Evolutionary conservation across 2,329 filamentous ascomycete species (phyloP).

Genomic region (Gnomoniopsis sp.): DNA sequence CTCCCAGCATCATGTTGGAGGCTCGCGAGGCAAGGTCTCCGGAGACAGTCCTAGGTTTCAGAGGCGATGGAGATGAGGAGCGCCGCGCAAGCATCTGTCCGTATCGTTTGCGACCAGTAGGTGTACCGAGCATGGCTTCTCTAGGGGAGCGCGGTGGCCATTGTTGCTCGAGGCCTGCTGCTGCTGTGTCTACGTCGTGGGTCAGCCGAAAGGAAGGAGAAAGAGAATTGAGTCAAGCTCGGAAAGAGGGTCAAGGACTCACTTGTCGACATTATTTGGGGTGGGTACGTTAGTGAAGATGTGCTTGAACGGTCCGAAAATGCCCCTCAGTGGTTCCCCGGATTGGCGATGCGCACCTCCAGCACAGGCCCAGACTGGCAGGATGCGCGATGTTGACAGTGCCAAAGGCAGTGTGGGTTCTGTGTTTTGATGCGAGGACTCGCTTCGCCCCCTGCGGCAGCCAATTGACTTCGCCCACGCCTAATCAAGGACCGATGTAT

Average conservation of each 20-base stretch:
- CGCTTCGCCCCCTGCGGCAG: conserved; percentile 20
- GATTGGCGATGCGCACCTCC: conserved; percentile 1
- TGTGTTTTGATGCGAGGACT: neutral
- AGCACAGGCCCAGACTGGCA: neutral
- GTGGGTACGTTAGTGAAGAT: neutral
- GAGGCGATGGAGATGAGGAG: conserved; percentile 67
- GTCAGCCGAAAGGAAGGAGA: conserved; percentile 13
- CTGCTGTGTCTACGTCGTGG: conserved; percentile 10
- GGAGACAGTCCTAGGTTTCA: conserved; percentile 44
- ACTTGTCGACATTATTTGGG: neutral
- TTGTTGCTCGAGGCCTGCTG: conserved; percentile 44
- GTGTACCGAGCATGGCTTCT: conserved; percentile 64
- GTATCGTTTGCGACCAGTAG: conserved; percentile 74
- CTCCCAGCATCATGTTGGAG: conserved; percentile 15
- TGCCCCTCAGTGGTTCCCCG: neutral
- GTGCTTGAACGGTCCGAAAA: neutral
- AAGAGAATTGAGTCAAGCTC: neutral
- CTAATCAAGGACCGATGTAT: conserved; percentile 1
- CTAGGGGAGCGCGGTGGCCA: conserved; percentile 67
- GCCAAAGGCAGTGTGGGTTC: conserved; percentile 1
- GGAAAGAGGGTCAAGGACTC: neutral
- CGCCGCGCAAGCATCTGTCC: conserved; percentile 63
- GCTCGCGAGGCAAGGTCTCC: conserved; percentile 22
- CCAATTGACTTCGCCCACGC: conserved; percentile 27
- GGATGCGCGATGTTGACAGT: neutral